Base-by-base conservation (phyloP, 441 rosid genomes). In the Adansonia grandidieri region DNA sequence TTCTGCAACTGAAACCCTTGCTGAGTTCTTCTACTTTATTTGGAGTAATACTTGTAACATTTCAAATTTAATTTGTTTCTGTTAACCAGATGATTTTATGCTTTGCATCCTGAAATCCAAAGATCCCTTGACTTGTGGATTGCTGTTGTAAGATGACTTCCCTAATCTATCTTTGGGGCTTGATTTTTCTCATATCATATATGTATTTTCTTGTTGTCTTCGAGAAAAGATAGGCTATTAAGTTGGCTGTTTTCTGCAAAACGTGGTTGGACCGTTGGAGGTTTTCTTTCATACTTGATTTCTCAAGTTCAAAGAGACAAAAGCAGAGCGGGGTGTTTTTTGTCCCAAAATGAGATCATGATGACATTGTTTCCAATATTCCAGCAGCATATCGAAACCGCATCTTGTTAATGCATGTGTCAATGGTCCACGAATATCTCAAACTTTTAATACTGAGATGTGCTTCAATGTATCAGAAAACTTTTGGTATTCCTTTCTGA, bases 331-430 rank as follows among this genome's bases (percentile, higher is more conserved):
- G 97, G 97, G 65, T 87, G 90, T 82, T 93, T 91, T 84, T 85
- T 97, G 91, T 88, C 99, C 87, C 99, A 97, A 86, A 92, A 95
- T 80, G 99, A 95, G 86, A 93, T 97, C 84, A 92, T 97, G 98
- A 97, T 90, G 95, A 89, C 91, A 50, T 97, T 95, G 63, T 97
- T 97, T 83, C 99, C 99, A 68, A 93, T 97, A 96, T 97, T 97
- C 87, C 99, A 97, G 90, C 98, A 91, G 87, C 88, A 92, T 80
- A 95, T 95, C 74, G 98, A 0, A 97, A 83, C 99, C 98, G 17
- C 99, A 97, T 86, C 98, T 97, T 84, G 99, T 97, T 84, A 97
- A 95, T 81, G 99, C 99, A 71, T 98, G 95, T 86, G 99, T 97
- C 67, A 92, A 98, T 91, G 62, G 57, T 80, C 85, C 72, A 71